Conservation (phyloP, 2,329 filamentous ascomycete species). For the Chaetomiaceae sp. region DNA sequence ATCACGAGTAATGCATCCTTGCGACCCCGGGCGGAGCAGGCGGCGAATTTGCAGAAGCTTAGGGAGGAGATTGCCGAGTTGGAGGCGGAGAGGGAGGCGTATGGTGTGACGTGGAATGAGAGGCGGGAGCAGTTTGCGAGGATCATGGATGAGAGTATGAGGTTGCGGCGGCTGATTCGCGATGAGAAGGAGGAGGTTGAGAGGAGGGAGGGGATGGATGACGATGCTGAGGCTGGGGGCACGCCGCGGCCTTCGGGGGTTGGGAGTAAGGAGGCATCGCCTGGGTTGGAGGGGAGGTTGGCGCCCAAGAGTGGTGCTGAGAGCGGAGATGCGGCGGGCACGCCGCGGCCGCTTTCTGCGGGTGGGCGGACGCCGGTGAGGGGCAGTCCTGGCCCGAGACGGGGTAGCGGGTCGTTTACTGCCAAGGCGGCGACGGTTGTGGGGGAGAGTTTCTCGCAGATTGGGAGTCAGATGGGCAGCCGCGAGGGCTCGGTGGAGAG, state of each 20-base stretch:
- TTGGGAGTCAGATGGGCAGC: conserved; percentile 38
- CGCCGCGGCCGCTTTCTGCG: conserved; percentile 26
- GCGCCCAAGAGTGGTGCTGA: conserved; percentile 23
- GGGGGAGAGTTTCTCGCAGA: conserved; percentile 35
- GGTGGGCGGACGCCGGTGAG: conserved; percentile 30
- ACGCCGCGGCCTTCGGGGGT: conserved; percentile 47
- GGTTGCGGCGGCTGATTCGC: conserved; percentile 77
- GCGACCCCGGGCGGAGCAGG: conserved; percentile 78
- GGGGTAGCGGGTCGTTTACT: conserved; percentile 26
- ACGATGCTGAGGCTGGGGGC: conserved; percentile 43
- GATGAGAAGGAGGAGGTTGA: conserved; percentile 96
- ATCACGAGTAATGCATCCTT: conserved; percentile 79
- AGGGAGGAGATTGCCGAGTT: conserved; percentile 85
- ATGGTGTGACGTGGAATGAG: conserved; percentile 79
- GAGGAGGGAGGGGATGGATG: conserved; percentile 75
- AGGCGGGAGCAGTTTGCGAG: conserved; percentile 79
- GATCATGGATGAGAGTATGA: conserved; percentile 88
- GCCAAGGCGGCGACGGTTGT: conserved; percentile 34
- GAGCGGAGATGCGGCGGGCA: conserved; percentile 25
- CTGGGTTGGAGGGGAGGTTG: conserved; percentile 41
- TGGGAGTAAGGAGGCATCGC: conserved; percentile 49
- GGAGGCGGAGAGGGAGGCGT: conserved; percentile 76
- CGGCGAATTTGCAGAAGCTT: conserved; percentile 71
- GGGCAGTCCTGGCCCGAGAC: conserved; percentile 32
- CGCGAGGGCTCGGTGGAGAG: conserved; percentile 35